phyloP scores from a whole-genome alignment of 345 rosid species.

The Cardamine chenopodiifolia region DNA sequence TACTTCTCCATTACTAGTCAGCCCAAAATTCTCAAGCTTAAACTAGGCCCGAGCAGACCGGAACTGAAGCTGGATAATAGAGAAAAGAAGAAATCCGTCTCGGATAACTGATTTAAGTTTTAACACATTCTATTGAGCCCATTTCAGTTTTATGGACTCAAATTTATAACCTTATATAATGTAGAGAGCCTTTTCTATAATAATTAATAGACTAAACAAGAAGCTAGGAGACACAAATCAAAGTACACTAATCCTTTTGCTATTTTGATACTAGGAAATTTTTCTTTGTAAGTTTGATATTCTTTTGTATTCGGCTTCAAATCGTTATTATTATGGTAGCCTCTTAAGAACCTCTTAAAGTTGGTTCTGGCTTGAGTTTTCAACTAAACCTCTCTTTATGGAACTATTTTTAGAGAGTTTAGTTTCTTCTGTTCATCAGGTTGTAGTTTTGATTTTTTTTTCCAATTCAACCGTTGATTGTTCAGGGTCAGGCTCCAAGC shows the following conservation, averaged over 20 bases:
- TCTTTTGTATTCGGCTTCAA: not conserved
- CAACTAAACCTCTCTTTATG: not conserved
- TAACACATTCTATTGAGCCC: not conserved
- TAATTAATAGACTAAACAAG: not conserved
- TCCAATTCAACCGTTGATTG: not conserved
- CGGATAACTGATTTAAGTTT: not conserved
- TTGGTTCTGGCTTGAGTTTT: not conserved
- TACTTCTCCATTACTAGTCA: not conserved
- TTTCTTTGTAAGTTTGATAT: not conserved
- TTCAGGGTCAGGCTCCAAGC: not conserved
- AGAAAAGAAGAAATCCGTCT: not conserved
- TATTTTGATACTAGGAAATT: not conserved
- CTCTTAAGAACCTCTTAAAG: not conserved
- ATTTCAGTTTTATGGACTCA: slow-evolving; percentile 1
- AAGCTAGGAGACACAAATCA: not conserved
- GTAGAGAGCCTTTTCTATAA: not conserved
- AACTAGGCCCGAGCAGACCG: not conserved
- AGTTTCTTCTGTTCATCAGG: not conserved
- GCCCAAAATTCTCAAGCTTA: not conserved
- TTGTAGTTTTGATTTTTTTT: not conserved
- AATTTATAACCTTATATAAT: not conserved
- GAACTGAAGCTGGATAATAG: not conserved
- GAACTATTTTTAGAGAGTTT: not conserved
- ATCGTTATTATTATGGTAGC: not conserved
- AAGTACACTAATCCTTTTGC: not conserved